A percentile compares a stretch with the other conserved stretches of the same genome.
These are phyloP conservation scores for Zostera marina DNA, from an alignment of 116 monocot species.

Conservation along the genomic window DNA sequence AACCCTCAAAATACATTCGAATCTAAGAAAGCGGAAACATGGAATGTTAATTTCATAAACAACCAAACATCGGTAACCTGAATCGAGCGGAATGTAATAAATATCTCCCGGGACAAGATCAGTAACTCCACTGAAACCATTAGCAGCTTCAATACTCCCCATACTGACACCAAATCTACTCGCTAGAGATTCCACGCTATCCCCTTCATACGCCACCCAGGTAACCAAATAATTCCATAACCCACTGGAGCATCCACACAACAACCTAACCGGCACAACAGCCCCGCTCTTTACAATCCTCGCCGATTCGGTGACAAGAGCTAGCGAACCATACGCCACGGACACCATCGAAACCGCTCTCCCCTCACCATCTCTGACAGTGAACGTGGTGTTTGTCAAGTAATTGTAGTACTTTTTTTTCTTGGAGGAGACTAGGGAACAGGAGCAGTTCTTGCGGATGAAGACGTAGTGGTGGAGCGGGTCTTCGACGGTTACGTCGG, in stretches of 20 bases:
- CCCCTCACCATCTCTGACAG: conserved; percentile 11
- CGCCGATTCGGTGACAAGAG: conserved; percentile 24
- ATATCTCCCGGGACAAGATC: conserved; percentile 31
- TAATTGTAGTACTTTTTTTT: conserved; percentile 16
- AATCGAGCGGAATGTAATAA: conserved; percentile 81
- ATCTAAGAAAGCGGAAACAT: too few relatives aligned
- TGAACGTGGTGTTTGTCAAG: conserved; percentile 78
- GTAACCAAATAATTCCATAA: conserved; percentile 88
- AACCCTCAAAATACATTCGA: too few relatives aligned
- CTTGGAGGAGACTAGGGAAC: conserved; percentile 11
- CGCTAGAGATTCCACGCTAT: conserved; percentile 48
- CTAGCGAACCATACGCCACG: conserved; percentile 19
- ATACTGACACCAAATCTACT: conserved; percentile 89
- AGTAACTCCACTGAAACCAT: conserved; percentile 44
- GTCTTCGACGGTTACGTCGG: conserved; percentile 58
- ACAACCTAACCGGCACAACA: conserved; percentile 48
- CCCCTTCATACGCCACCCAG: conserved; percentile 60
- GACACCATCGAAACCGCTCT: conserved; percentile 9
- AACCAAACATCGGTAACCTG: conserved; percentile 16
- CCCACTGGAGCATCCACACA: conserved; percentile 85
- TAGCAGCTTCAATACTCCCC: conserved; percentile 73
- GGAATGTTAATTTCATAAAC: too few relatives aligned
- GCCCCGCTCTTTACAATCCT: conserved; percentile 27
- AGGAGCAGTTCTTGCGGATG: conserved; percentile 94
- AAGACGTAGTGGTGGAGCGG: conserved; percentile 30